Conservation (phyloP, 2,329 filamentous ascomycete genomes). For the Gnomoniopsis smithogilvyi region DNA sequence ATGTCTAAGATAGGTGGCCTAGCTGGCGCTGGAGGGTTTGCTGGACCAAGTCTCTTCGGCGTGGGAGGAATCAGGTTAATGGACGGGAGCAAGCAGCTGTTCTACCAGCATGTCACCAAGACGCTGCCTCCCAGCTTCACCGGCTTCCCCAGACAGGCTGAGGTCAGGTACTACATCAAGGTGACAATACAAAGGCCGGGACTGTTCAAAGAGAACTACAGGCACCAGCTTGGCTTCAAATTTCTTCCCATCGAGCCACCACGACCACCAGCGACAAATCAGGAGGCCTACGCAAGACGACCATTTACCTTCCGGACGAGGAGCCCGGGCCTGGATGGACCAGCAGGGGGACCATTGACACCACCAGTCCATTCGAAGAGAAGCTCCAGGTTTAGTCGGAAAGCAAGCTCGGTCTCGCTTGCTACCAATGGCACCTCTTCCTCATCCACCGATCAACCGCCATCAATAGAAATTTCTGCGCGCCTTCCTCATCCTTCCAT, state of each 20-base stretch:
- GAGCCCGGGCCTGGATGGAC: constrained; percentile 25
- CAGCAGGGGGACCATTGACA: constrained; percentile 21
- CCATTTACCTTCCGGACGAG: constrained; percentile 55
- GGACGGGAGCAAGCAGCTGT: constrained; percentile 60
- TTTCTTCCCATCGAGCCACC: constrained; percentile 94
- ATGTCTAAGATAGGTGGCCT: constrained; percentile 54
- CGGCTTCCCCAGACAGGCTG: constrained; percentile 82
- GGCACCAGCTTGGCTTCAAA: constrained; percentile 67
- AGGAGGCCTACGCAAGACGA: constrained; percentile 82
- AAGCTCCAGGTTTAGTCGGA: constrained; percentile 31
- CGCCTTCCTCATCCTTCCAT: constrained; percentile 84
- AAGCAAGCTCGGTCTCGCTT: constrained; percentile 7
- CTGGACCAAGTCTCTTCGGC: constrained; percentile 43
- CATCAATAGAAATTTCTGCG: constrained; percentile 73
- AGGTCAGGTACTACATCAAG: constrained; percentile 93
- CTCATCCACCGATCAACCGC: constrained; percentile 37
- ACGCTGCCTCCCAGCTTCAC: constrained; percentile 86
- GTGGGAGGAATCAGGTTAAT: constrained; percentile 55
- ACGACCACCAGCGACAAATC: constrained; percentile 60
- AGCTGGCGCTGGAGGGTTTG: constrained; percentile 50
- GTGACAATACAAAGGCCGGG: constrained; percentile 88
- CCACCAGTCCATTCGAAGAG: constrained; percentile 47
- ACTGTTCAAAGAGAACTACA: constrained; percentile 86
- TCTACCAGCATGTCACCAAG: constrained; percentile 71
- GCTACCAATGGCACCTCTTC: background rate